Base-by-base conservation (phyloP, 257 asterid species). In the Lithospermum erythrorhizon region DNA sequence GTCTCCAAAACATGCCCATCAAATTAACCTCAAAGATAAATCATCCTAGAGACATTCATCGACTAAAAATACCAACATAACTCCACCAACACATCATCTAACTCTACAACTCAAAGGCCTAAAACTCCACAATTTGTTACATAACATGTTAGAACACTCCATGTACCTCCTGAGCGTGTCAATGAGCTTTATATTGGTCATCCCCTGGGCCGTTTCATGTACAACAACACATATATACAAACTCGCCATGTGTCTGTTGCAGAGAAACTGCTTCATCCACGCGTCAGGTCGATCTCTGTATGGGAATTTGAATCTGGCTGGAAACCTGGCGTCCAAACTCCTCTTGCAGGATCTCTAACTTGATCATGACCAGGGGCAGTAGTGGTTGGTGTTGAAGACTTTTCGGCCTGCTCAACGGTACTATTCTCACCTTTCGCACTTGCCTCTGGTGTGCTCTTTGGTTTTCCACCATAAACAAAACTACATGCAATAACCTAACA, bases 271-370 rank as follows among this genome's bases (percentile, higher is more conserved):
- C 25, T 29, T 87, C 89, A 87, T 72, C 96, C 91, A 18, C 90
- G 86, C 68, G 75, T 85, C 71, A 90, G 79, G 80, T 90, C 97
- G 57, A 90, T 83, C 61, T 72, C 95, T 2, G 80, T 73, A 77
- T 78, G 95, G 61, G 90, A 65, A 47, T 74, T 81, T 15, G 63
- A 32, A 53, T 84, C 86, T 2, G 65, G 66, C 63, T 79, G 65
- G 22, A 86, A 75, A 25, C 78, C 70, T 2, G 82, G 79, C 35
- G 90, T 89, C 97, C 96, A 90, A 61, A 54, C 67, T 21, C 67
- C 71, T 10, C 72, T 21, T 22, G 82, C 87, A 14, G 87, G 66
- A 55, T 62, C 72, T 58, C 78, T 80, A 41, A 79, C 52, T 21
- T 65, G 74, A 59, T 58, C 78, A 63, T 77, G 94, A 62, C 65